Conservation (phyloP, 1,284 basidiomycete genomes). For the Naganishia sp. region DNA sequence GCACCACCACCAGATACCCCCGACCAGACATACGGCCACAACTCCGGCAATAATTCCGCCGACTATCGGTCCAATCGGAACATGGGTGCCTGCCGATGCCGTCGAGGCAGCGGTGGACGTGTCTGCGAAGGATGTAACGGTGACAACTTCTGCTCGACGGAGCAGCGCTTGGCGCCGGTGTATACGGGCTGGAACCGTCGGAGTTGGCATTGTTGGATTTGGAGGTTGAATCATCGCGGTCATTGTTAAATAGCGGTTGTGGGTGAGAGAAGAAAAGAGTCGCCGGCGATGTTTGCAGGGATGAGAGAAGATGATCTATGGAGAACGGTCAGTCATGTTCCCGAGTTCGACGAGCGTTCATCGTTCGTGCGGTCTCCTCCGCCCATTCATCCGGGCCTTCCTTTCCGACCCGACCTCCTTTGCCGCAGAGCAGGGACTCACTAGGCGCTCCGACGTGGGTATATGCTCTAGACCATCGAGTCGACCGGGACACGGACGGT, state of each 20-base stretch:
- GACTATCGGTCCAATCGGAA: conserved; percentile 36
- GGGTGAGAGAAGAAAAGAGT: not conserved
- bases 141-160: conserved; percentile 24
- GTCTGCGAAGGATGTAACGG: conserved; percentile 23
- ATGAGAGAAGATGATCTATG: not conserved
- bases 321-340: not conserved
- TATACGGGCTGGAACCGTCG: conserved; percentile 2
- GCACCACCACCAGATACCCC: conserved; percentile 35
- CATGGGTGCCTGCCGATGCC: not conserved
- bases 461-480: too few relatives aligned
- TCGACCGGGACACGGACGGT: too few relatives aligned
- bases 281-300: not conserved
- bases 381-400: not conserved
- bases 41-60: conserved; percentile 43
- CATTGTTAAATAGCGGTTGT: not conserved
- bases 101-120: conserved; percentile 8
- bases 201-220: not conserved
- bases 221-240: not conserved
- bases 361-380: not conserved
- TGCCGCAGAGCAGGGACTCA: too few relatives aligned
- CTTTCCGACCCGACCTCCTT: not conserved
- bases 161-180: not conserved
- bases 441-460: too few relatives aligned
- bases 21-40: conserved; percentile 36
- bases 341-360: not conserved